Conservation (phyloP, 768 basidiomycete species). For the Macrolepiota dolichaula region DNA sequence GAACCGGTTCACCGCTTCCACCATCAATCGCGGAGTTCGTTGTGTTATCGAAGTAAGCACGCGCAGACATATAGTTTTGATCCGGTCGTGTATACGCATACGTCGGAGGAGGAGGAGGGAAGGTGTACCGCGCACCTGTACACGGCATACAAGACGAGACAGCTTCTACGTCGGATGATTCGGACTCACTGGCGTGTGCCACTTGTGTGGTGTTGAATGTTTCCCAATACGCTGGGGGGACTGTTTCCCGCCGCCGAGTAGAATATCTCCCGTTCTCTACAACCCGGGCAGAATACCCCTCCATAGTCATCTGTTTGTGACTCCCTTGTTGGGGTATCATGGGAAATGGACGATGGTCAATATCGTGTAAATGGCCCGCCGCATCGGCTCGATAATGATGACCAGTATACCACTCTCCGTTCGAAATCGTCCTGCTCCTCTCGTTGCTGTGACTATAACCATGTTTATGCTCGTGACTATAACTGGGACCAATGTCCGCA, state of each 20-base stretch:
- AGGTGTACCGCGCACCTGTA: background rate
- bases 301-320: background rate
- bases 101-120: background rate
- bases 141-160: background rate
- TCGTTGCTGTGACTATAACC: background rate
- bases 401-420: background rate
- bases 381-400: background rate
- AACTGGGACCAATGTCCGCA: background rate
- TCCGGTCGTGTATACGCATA: background rate
- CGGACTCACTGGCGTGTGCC: background rate
- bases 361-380: constrained; percentile 3
- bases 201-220: background rate
- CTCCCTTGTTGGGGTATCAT: background rate
- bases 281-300: background rate
- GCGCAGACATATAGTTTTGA: background rate
- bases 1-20: background rate
- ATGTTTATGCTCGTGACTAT: background rate
- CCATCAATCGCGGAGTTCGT: background rate
- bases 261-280: background rate
- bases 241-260: background rate
- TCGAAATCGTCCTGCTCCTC: background rate
- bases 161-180: background rate
- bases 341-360: constrained; percentile 6
- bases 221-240: constrained; percentile 5
- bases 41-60: background rate